Evolutionary conservation across 1,284 basidiomycete genomes (phyloP), one percentile per base, ranked within the genome.

Genomic region (Coniferiporia sulphurascens): DNA sequence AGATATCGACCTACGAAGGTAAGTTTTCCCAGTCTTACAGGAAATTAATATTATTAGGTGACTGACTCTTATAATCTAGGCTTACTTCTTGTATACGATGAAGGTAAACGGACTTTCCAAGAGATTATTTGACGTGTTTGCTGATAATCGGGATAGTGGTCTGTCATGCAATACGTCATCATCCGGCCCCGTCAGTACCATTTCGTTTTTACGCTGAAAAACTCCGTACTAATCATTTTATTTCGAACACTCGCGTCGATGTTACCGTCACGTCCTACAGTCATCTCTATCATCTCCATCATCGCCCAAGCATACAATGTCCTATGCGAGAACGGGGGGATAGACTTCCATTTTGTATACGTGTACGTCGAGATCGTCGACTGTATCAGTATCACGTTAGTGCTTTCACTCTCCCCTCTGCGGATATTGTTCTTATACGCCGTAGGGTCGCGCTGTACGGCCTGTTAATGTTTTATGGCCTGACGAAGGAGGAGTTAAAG

Each of bases 51-150:
- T 56, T 19, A 58, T 56, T 58, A 15, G 12, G 21, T 15, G 38
- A 3, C 38, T 41, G 38, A 41, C 38, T 12, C 12, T 41, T 5
- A 4, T 55, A 27, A 21, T 13, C 22, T 60, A 87, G 84, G 78
- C 87, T 0, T 93, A 95, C 72, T 95, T 95, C 70, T 88, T 94
- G 85, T 88, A 93, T 70, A 87, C 91, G 0, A 72, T 94, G 67
- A 93, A 91, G 75, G 87, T 89, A 66, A 44, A 27, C 27, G 2
- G 27, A 2, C 27, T 27, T 27, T 5, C 5, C 5, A 5, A 5
- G 5, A 27, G 27, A 27, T 27, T 3, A 27, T 27, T 17, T 43
- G 4, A 15, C 43, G 41, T 55, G 54, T 27, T 27, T 6, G 34
- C 38, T 32, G 55, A 19, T 1, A 7, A 9, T 19, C 55, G 21